A percentile compares a stretch with the other conserved stretches of the same genome.
Evolutionary conservation across 306 rosid species (phyloP).

Genomic region (Trifolium fragiferum): DNA sequence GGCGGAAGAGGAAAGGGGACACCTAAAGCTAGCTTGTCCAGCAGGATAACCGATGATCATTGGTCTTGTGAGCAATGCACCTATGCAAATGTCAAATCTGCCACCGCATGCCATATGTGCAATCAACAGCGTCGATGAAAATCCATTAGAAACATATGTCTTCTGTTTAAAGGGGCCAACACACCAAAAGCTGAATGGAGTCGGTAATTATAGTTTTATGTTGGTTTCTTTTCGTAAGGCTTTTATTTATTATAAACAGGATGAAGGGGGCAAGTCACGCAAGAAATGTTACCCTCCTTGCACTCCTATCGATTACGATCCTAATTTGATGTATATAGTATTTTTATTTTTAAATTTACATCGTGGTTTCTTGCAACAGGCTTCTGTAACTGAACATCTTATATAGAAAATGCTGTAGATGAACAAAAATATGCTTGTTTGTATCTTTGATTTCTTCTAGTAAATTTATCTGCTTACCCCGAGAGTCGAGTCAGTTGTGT

Average conservation of each 20-base stretch:
- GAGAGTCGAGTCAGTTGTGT: conserved; percentile 2
- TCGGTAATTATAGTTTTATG: conserved; percentile 9
- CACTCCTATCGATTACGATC: conserved; percentile 33
- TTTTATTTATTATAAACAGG: conserved; percentile 39
- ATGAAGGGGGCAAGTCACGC: conserved; percentile 39
- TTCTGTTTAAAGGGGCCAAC: conserved; percentile 34
- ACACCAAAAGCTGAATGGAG: conserved; percentile 35
- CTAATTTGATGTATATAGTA: conserved; percentile 55
- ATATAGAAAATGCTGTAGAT: conserved; percentile 41
- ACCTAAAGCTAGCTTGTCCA: conserved; percentile 40
- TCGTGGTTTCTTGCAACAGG: conserved; percentile 44
- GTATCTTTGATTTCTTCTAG: conserved; percentile 44
- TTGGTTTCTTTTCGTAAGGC: conserved; percentile 47
- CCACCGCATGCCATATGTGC: conserved; percentile 58
- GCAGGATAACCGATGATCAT: conserved; percentile 44
- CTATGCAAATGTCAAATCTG: conserved; percentile 50
- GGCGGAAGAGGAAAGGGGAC: conserved; percentile 60
- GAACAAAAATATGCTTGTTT: conserved; percentile 52
- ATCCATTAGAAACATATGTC: conserved; percentile 9
- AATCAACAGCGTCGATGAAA: conserved; percentile 51
- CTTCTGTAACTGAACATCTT: conserved; percentile 49
- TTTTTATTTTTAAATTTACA: conserved; percentile 31
- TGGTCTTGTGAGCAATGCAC: conserved; percentile 61
- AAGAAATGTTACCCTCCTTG: conserved; percentile 42
- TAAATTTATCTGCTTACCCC: conserved; percentile 26